These are phyloP conservation scores for Calonectria montana DNA, from an alignment of 2,329 filamentous ascomycete genomes.

Conservation along the genomic window DNA sequence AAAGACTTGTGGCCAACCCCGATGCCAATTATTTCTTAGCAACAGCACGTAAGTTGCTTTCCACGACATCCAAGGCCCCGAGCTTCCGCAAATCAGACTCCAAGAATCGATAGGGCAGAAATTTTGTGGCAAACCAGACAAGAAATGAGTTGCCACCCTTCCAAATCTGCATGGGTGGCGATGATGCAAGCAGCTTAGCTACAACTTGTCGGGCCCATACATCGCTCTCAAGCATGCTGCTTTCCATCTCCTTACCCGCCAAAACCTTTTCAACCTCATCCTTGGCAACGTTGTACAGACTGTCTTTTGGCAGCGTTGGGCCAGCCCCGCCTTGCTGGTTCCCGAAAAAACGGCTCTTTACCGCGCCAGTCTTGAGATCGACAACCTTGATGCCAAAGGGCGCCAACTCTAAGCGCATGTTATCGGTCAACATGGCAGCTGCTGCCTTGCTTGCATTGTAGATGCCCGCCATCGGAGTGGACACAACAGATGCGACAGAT, in stretches of 20 bases:
- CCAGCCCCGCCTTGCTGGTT: slow-evolving; percentile 3
- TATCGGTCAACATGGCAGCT: slow-evolving; percentile 35
- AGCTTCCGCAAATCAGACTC: neutral
- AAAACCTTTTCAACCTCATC: neutral
- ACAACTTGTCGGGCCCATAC: neutral
- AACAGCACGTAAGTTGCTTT: neutral
- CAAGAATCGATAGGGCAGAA: neutral
- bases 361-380: slow-evolving; percentile 25
- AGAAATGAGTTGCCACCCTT: slow-evolving; percentile 5
- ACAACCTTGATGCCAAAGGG: slow-evolving; percentile 43
- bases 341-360: neutral
- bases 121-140: neutral
- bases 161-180: neutral
- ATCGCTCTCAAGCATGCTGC: neutral
- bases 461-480: slow-evolving; percentile 20
- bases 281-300: slow-evolving; percentile 13
- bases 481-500: slow-evolving; percentile 22
- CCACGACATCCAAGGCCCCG: slow-evolving; percentile 1
- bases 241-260: neutral
- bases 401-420: slow-evolving; percentile 42
- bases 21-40: too few relatives aligned
- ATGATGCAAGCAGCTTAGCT: neutral
- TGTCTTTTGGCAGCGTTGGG: neutral
- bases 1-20: too few relatives aligned
- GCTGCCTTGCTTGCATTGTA: slow-evolving; percentile 44